Percentiles rank a stretch among this genome's conserved stretches.
phyloP scores from a whole-genome alignment of 345 rosid genomes.

The Barbarea vulgaris region DNA sequence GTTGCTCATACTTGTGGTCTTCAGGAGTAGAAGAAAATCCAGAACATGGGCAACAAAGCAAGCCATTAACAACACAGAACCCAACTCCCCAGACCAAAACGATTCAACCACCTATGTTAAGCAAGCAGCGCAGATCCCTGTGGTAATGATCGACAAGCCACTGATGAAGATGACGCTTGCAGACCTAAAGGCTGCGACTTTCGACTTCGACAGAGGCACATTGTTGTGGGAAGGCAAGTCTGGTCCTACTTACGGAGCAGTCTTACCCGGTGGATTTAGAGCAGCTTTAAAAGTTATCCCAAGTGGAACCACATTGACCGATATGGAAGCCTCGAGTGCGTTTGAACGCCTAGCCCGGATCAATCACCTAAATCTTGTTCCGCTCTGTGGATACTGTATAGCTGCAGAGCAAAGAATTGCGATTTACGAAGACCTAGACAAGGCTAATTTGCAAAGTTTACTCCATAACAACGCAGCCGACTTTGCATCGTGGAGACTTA shows the following conservation, averaged over 20 bases:
- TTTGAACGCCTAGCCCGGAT: slow-evolving; percentile 82
- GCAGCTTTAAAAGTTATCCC: slow-evolving; percentile 87
- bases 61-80: slow-evolving; percentile 48
- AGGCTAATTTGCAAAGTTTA: slow-evolving; percentile 71
- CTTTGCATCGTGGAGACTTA: slow-evolving; percentile 69
- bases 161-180: slow-evolving; percentile 77
- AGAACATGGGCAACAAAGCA: slow-evolving; percentile 76
- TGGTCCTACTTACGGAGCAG: slow-evolving; percentile 86
- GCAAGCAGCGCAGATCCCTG: slow-evolving; percentile 37
- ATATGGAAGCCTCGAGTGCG: slow-evolving; percentile 70
- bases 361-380: slow-evolving; percentile 86
- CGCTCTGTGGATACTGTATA: slow-evolving; percentile 81
- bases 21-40: slow-evolving; percentile 65
- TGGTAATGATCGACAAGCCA: slow-evolving; percentile 87
- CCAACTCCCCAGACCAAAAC: slow-evolving; percentile 62
- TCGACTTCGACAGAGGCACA: slow-evolving; percentile 72
- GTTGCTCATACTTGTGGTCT: slow-evolving; percentile 57
- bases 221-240: slow-evolving; percentile 86
- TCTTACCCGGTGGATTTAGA: slow-evolving; percentile 77
- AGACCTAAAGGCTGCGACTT: slow-evolving; percentile 82
- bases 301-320: slow-evolving; percentile 72
- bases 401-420: slow-evolving; percentile 86
- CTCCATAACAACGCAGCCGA: slow-evolving; percentile 53
- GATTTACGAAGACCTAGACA: slow-evolving; percentile 84
- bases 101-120: slow-evolving; percentile 71